Percentiles rank a stretch among this genome's conserved stretches.
These are phyloP conservation scores for Pezicula carpinea DNA, from an alignment of 2,329 filamentous ascomycete genomes.

Conservation along the genomic window DNA sequence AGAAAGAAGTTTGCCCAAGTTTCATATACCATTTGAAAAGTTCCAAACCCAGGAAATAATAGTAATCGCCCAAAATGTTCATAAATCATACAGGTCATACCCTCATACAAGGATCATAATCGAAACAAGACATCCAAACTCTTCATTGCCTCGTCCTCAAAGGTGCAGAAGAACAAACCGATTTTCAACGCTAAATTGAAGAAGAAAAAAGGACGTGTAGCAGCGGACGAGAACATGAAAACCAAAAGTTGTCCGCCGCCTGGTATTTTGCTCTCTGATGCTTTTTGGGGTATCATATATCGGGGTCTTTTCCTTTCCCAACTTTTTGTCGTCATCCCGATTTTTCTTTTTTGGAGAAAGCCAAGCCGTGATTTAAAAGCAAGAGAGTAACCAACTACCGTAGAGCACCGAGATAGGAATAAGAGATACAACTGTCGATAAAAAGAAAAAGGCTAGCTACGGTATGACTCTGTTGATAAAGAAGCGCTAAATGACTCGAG, in stretches of 20 bases:
- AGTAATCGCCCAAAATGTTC: conserved; percentile 15
- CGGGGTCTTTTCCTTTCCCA: background rate
- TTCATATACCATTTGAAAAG: background rate
- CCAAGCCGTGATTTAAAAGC: too few species aligned
- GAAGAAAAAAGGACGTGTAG: too few species aligned
- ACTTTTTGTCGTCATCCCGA: too few species aligned
- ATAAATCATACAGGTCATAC: conserved; percentile 21
- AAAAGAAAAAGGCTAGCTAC: background rate
- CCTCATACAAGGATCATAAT: conserved; percentile 24
- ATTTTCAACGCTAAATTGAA: conserved; percentile 15
- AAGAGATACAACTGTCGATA: background rate
- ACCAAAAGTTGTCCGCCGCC: too few species aligned
- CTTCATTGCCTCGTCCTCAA: conserved; percentile 2
- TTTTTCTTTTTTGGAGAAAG: too few species aligned
- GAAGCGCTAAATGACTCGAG: conserved; percentile 5
- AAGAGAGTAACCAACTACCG: too few species aligned
- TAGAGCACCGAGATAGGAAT: too few species aligned
- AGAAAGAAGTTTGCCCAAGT: background rate
- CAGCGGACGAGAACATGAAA: too few species aligned
- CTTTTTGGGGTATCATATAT: conserved; percentile 2
- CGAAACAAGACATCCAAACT: conserved; percentile 18
- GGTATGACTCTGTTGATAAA: conserved; percentile 4
- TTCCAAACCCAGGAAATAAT: conserved; percentile 5
- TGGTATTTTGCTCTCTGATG: background rate
- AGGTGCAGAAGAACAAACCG: conserved; percentile 14